Conservation (phyloP, 2,329 filamentous ascomycete species). For the Xylaria sp. region DNA sequence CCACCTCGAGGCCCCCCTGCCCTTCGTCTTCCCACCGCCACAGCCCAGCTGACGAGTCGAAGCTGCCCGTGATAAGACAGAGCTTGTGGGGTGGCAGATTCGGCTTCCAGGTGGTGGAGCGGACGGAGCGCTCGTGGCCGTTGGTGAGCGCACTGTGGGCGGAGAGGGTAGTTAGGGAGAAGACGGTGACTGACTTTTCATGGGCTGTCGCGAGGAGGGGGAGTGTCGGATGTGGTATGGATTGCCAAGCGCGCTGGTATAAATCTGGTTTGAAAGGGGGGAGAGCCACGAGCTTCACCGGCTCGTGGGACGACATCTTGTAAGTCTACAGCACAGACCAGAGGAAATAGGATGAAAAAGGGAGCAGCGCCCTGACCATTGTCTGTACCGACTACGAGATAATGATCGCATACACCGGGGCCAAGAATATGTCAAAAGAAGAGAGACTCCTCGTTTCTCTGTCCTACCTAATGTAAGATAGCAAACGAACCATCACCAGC, state of each 20-base stretch:
- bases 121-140: constrained; percentile 91
- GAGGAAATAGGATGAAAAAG: constrained; percentile 6
- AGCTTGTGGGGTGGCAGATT: constrained; percentile 69
- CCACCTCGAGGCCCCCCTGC: constrained; percentile 48
- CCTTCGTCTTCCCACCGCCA: constrained; percentile 74
- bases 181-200: constrained; percentile 87
- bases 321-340: constrained; percentile 3
- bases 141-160: constrained; percentile 83
- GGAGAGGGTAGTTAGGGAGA: constrained; percentile 83
- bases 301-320: constrained; percentile 31
- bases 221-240: constrained; percentile 84
- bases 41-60: constrained; percentile 89
- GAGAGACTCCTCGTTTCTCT: background rate
- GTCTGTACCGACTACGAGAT: background rate
- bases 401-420: background rate
- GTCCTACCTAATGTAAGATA: background rate
- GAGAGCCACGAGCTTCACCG: constrained; percentile 56
- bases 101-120: constrained; percentile 89
- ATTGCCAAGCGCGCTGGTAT: constrained; percentile 83
- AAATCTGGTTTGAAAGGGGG: constrained; percentile 66
- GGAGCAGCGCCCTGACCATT: constrained; percentile 5
- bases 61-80: constrained; percentile 90
- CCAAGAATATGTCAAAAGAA: background rate
- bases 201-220: constrained; percentile 91
- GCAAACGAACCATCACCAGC: background rate